A percentile compares a stretch with the other conserved stretches of the same genome.
Conservation (phyloP, 176 grass and related monocot species). For the Elaeis guineensis region DNA sequence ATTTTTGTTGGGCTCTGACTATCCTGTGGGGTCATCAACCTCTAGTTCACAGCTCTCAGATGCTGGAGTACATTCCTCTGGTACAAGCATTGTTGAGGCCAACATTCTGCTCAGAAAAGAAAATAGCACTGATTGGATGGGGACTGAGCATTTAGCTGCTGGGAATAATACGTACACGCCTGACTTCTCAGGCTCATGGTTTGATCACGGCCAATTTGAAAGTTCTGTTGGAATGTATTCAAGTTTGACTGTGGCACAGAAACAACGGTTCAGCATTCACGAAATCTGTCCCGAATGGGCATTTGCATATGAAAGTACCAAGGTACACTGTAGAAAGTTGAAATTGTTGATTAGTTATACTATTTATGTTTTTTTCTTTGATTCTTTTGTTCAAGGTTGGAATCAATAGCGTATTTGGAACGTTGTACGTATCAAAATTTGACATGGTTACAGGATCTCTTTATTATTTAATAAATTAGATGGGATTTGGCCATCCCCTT, state of each 20-base stretch:
- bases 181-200: slow-evolving; percentile 39
- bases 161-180: slow-evolving; percentile 22
- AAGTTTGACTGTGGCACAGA: slow-evolving; percentile 38
- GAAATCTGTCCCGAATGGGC: slow-evolving; percentile 98
- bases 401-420: too few species aligned
- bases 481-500: too few species aligned
- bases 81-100: slow-evolving; percentile 14
- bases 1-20: slow-evolving; percentile 75
- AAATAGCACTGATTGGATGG: slow-evolving; percentile 50
- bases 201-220: slow-evolving; percentile 51
- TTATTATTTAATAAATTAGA: too few species aligned
- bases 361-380: too few species aligned
- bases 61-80: not conserved
- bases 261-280: slow-evolving; percentile 49
- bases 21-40: slow-evolving; percentile 44
- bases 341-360: too few species aligned
- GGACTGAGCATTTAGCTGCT: slow-evolving; percentile 20
- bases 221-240: slow-evolving; percentile 27
- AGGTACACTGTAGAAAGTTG: slow-evolving; percentile 42
- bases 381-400: too few species aligned
- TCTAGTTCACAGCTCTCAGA: slow-evolving; percentile 3
- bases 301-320: slow-evolving; percentile 73
- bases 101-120: not conserved
- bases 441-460: too few species aligned
- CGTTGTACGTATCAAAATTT: too few species aligned